phyloP scores from a whole-genome alignment of 1,284 basidiomycete species.

The Apiotrichum montevideense region DNA sequence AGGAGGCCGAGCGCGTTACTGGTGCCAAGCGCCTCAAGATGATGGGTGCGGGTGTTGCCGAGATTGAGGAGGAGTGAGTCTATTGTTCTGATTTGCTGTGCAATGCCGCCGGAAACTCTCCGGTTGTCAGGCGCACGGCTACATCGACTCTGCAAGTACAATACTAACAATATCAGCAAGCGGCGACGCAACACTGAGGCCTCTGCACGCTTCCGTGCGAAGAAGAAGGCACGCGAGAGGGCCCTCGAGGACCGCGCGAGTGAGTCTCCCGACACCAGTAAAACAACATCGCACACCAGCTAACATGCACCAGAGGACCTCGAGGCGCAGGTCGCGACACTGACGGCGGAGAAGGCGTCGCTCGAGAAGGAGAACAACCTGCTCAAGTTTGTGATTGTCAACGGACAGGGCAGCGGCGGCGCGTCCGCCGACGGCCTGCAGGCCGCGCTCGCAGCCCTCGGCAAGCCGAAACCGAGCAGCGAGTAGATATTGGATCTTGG shows the following conservation, averaged over 20 bases:
- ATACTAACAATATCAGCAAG: conserved; percentile 51
- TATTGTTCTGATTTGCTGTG: background rate
- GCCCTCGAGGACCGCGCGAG: conserved; percentile 79
- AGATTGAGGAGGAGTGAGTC: conserved; percentile 38
- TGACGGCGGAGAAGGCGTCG: conserved; percentile 86
- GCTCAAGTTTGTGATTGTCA: conserved; percentile 87
- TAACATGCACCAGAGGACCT: conserved; percentile 58
- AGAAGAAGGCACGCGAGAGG: conserved; percentile 97
- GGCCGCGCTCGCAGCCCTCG: conserved; percentile 30
- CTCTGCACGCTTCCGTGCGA: conserved; percentile 91
- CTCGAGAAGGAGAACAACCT: conserved; percentile 89
- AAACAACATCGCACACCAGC: background rate
- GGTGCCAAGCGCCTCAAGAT: conserved; percentile 44
- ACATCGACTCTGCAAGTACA: background rate
- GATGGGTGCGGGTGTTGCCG: conserved; percentile 32
- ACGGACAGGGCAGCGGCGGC: conserved; percentile 59
- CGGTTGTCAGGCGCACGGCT: too few species aligned
- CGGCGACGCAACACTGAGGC: conserved; percentile 92
- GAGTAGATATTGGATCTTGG: conserved; percentile 12
- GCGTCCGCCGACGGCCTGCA: conserved; percentile 36
- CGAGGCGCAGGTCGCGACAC: conserved; percentile 69
- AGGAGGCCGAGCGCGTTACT: conserved; percentile 12
- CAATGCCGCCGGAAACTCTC: too few species aligned
- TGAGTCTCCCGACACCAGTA: conserved; percentile 12
- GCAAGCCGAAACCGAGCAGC: conserved; percentile 32